Evolutionary conservation across 2,329 filamentous ascomycete species (phyloP).

Genomic region (Colletotrichum musicola): DNA sequence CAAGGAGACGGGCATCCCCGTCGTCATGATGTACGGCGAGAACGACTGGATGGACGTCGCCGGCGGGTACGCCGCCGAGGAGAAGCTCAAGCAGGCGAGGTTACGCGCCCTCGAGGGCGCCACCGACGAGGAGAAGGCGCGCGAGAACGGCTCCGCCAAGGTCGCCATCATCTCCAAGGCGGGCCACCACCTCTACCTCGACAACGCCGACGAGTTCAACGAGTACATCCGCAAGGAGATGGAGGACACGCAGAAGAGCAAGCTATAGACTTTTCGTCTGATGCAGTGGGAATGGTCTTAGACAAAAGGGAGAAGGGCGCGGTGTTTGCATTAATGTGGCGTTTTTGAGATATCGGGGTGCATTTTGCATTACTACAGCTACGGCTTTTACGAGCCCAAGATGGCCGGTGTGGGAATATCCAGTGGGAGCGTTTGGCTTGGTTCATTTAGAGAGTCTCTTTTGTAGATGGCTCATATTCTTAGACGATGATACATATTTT

Average conservation of each 20-base stretch:
- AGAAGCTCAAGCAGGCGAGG: slow-evolving; percentile 80
- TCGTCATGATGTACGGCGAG: slow-evolving; percentile 96
- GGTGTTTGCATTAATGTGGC: slow-evolving; percentile 11
- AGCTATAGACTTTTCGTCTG: slow-evolving; percentile 25
- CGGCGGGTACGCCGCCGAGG: slow-evolving; percentile 83
- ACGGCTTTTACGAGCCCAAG: slow-evolving; percentile 28
- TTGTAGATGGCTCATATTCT: neutral
- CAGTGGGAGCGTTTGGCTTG: slow-evolving; percentile 37
- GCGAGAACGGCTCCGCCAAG: slow-evolving; percentile 84
- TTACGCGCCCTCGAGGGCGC: slow-evolving; percentile 70
- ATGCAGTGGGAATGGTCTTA: no score
- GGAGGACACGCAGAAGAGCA: slow-evolving; percentile 56
- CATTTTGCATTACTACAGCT: slow-evolving; percentile 35
- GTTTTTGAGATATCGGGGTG: slow-evolving; percentile 9
- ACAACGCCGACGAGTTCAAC: slow-evolving; percentile 71
- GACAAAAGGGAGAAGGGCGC: neutral
- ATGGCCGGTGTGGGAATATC: slow-evolving; percentile 36
- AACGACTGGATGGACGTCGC: slow-evolving; percentile 99
- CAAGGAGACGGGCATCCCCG: slow-evolving; percentile 77
- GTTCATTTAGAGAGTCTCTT: slow-evolving; percentile 18
- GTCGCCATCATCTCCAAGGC: slow-evolving; percentile 79
- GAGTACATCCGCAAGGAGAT: slow-evolving; percentile 65
- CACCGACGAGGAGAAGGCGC: slow-evolving; percentile 74
- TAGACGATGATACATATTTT: slow-evolving; percentile 12
- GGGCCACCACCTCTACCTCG: slow-evolving; percentile 71